Base-by-base conservation (phyloP, 2,329 filamentous ascomycete species). In the Shiraia sp. region DNA sequence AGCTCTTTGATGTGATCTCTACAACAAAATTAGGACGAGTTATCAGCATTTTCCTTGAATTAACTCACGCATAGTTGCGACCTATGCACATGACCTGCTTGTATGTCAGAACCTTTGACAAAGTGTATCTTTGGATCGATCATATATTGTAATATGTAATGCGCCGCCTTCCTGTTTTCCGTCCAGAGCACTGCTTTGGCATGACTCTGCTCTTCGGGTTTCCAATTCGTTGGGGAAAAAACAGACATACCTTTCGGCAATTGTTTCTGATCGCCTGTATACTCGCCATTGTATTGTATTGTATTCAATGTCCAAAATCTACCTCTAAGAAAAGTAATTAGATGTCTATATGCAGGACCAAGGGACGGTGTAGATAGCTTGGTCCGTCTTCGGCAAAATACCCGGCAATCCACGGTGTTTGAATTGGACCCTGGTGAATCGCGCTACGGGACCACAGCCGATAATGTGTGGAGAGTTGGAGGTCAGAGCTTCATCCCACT, bases 1-100 rank as follows among this genome's bases (percentile, higher is more conserved):
- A 99, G 81, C 76, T 99, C 93, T 51, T 86, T 82, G 66, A 97
- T 87, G 74, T 99, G 93, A 71, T 96, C 93, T 62, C 89, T 93
- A 62, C 10, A 7, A 22, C 17, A 12, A 7, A 14, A 24, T 28
- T 9, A 26, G 23, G 13, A 7, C 6, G n/a, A 2, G 23, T 12
- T 2, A 16, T 25, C 24, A 22, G 12, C 10, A 33, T 29, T 22
- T 7, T 26, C 29, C 36, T n/a, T 32, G 10, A 19, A 13, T 28
- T 73, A 86, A 68, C 39, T 36, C 26, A 93, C 88, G 91, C 92
- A 79, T 96, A 99, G 78, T 99, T 95, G 61, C 93, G 83, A 58
- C 90, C 90, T 66, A 97, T 95, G 74, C 92, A 96, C 68, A 96
- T 87, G 40, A 95, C 82, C 78, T 96, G 29, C 14, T 5, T 0